phyloP scores from a whole-genome alignment of 352 stramenopile genomes.

The Phytophthora palmivora region DNA sequence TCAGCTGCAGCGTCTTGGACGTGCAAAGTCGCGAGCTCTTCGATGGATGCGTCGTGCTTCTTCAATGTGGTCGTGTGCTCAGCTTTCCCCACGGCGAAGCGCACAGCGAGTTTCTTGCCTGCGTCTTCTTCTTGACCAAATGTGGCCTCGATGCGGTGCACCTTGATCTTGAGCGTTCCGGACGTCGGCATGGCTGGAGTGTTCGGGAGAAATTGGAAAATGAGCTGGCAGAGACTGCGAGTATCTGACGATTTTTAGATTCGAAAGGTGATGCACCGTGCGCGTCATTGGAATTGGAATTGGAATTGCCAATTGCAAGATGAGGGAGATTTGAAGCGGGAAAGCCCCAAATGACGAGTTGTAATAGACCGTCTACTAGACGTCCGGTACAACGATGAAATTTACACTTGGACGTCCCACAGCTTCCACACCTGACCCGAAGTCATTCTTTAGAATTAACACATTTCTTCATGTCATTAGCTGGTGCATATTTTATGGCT shows the following conservation, averaged over 20 bases:
- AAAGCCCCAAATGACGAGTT: too few relatives aligned
- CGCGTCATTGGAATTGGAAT: conserved; percentile 17
- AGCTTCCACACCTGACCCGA: too few relatives aligned
- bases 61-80: conserved; percentile 40
- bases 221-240: conserved; percentile 6
- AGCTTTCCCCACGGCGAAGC: conserved; percentile 30
- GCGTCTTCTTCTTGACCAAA: conserved; percentile 31
- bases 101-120: conserved; percentile 32
- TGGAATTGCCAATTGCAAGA: too few relatives aligned
- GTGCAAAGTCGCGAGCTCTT: conserved; percentile 47
- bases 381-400: too few relatives aligned
- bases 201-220: conserved; percentile 36
- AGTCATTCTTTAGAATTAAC: too few relatives aligned
- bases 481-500: too few relatives aligned
- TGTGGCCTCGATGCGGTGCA: conserved; percentile 40
- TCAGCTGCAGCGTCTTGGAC: conserved; percentile 36
- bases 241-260: too few relatives aligned
- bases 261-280: conserved; percentile 30
- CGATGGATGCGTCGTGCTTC: conserved; percentile 32
- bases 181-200: conserved; percentile 38
- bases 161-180: conserved; percentile 44
- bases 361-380: too few relatives aligned
- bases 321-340: too few relatives aligned
- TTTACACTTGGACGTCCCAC: too few relatives aligned
- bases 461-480: too few relatives aligned